phyloP scores from a whole-genome alignment of 2,329 filamentous ascomycete species.

The Alternaria dauci region DNA sequence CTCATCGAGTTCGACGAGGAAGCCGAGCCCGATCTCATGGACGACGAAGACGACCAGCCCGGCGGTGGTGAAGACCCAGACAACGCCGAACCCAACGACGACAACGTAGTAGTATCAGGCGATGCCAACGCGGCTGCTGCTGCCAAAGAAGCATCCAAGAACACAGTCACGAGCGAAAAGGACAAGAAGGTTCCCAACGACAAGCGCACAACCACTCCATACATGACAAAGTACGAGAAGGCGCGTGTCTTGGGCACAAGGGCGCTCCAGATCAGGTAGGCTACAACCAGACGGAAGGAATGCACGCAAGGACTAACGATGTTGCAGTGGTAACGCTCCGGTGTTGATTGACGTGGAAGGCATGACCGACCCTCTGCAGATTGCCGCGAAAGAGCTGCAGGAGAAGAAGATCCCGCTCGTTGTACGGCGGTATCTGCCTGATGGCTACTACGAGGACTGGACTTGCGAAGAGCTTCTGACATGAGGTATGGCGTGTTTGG shows the following conservation, averaged over 20 bases:
- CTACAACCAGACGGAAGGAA: neutral
- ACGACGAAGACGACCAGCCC: slow-evolving; percentile 65
- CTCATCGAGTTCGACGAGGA: slow-evolving; percentile 64
- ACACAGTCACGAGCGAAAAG: slow-evolving; percentile 65
- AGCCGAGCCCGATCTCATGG: slow-evolving; percentile 70
- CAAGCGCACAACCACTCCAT: slow-evolving; percentile 90
- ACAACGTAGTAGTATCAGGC: slow-evolving; percentile 58
- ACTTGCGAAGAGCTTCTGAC: slow-evolving; percentile 90
- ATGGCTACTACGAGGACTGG: slow-evolving; percentile 99
- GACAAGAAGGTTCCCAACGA: slow-evolving; percentile 91
- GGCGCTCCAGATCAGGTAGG: slow-evolving; percentile 92
- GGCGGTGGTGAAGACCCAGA: slow-evolving; percentile 48
- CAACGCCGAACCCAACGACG: slow-evolving; percentile 40
- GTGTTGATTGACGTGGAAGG: slow-evolving; percentile 96
- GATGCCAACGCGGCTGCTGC: slow-evolving; percentile 61
- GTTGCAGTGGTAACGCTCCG: slow-evolving; percentile 88
- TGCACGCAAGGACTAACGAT: slow-evolving; percentile 23
- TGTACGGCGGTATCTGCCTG: slow-evolving; percentile 91
- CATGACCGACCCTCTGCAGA: slow-evolving; percentile 96
- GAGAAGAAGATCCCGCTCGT: slow-evolving; percentile 99
- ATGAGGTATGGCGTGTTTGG: slow-evolving; percentile 29
- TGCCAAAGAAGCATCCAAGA: slow-evolving; percentile 55
- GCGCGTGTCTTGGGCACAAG: slow-evolving; percentile 92
- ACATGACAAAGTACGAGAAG: slow-evolving; percentile 99
- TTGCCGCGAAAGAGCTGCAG: slow-evolving; percentile 94